Percentiles rank a stretch among this genome's conserved stretches.
phyloP scores from a whole-genome alignment of 495 filamentous ascomycete genomes.

The Penicillium ochrochloron region DNA sequence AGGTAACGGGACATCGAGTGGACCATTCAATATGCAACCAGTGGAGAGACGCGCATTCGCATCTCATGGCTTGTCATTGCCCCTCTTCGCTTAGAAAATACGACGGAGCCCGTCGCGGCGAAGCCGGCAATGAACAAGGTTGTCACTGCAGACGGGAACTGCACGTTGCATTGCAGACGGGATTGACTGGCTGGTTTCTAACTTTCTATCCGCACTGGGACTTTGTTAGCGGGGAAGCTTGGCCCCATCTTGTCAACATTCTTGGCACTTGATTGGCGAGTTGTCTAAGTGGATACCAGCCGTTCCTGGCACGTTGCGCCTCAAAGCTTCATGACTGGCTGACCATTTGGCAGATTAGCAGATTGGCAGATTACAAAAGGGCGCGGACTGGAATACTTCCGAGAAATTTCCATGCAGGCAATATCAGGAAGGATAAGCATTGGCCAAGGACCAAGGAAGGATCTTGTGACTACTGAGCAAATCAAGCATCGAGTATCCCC shows the following conservation, averaged over 20 bases:
- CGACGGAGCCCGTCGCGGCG: conserved; percentile 4
- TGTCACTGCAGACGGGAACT: not conserved
- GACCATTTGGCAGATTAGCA: not conserved
- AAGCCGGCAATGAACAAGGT: not conserved
- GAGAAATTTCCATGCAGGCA: conserved; percentile 4
- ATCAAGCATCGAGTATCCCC: not conserved
- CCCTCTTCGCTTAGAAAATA: conserved; percentile 10
- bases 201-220: conserved; percentile 2
- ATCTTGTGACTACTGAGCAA: no score
- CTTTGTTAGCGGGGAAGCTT: conserved; percentile 6
- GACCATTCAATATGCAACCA: not conserved
- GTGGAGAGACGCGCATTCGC: conserved; percentile 5
- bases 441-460: no score
- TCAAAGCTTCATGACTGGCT: conserved; percentile 16
- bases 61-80: not conserved
- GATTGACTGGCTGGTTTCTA: conserved; percentile 13
- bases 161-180: conserved; percentile 17
- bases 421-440: not conserved
- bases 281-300: not conserved
- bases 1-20: not conserved
- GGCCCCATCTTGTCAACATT: conserved; percentile 2
- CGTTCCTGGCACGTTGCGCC: conserved; percentile 23
- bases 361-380: not conserved
- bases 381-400: conserved; percentile 1
- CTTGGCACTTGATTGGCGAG: not conserved